Evolutionary conservation across 192 early-diverging fungal genomes (phyloP), one percentile per base, ranked within the genome.

Genomic region (Backusella morwellensis): DNA sequence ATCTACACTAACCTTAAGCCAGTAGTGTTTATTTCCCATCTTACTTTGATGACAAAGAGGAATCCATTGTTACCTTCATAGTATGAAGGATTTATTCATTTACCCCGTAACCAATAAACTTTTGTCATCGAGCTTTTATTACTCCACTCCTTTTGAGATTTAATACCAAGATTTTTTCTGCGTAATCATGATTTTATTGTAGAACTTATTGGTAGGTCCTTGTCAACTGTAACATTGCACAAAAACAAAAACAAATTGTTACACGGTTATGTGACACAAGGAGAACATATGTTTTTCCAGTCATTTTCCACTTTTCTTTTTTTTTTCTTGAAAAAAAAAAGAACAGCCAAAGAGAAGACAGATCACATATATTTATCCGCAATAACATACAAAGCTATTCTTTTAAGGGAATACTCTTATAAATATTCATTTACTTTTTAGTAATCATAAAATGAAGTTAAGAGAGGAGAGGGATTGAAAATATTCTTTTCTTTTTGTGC

Each of bases 171-270:
- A 50, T 50, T 50, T 50, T 40, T 50, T 50, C 47, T 50, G 56
- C 56, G 23, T 63, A 63, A 63, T 26, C 56, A 63, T 63, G 56
- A 63, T 63, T 63, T n/a, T 29, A 63, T 63, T 63, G 56, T 63
- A 63, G 23, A 63, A 63, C 56, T 11, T 63, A 63, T 63, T 63
- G 56, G 56, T 29, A 63, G 56, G 54, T 3, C n/a, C 26, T 63
- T 12, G 21, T 63, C 23, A 63, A 63, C 3, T 29, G 56, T 63
- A 29, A 63, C 56, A 29, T 63, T 63, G 8, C 23, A 63, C 56
- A 63, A 12, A 59, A 23, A 40, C 38, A 40, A 59, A 7, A 26
- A 14, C 11, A 3, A 0, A 12, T 26, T 9, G 56, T 63, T 29
- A 29, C 56, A 63, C 11, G 1, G 5, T 19, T 1, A 14, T 59